phyloP scores from a whole-genome alignment of 169 alveolate genomes.

The Cyclospora cayetanensis region DNA sequence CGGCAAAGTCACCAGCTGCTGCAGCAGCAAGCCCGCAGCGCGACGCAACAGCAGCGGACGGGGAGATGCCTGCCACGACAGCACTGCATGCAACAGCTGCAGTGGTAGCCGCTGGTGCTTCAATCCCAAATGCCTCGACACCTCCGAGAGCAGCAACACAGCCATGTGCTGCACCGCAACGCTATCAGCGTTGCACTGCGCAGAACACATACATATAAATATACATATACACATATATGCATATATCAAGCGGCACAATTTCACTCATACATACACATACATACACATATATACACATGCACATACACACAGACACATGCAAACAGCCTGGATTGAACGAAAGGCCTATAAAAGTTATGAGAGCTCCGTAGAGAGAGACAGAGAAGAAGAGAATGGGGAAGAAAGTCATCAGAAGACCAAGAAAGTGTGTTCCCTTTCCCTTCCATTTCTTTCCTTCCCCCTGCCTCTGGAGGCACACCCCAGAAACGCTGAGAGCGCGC shows the following conservation, averaged over 20 bases:
- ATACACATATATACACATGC: not conserved
- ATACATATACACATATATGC: not conserved
- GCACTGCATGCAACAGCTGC: conserved; percentile 32
- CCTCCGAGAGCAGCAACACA: conserved; percentile 60
- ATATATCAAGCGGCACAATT: not conserved
- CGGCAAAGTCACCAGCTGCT: conserved; percentile 5
- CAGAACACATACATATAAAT: not conserved
- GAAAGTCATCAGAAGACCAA: not conserved
- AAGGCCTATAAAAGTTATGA: not conserved
- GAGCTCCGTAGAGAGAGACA: not conserved
- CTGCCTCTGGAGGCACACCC: no score
- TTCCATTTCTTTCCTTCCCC: no score
- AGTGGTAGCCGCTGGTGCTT: conserved; percentile 53
- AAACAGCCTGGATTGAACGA: not conserved
- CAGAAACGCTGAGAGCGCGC: conserved; percentile 10
- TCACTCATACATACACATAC: not conserved
- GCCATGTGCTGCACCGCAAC: conserved; percentile 66
- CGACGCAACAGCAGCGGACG: conserved; percentile 45
- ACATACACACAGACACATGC: not conserved
- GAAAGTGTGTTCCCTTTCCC: no score
- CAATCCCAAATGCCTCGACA: conserved; percentile 21
- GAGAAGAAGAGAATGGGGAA: not conserved
- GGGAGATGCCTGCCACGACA: conserved; percentile 45
- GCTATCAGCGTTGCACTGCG: conserved; percentile 35
- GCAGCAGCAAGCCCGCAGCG: conserved; percentile 47